These are phyloP conservation scores for Yarrowia porcina DNA, from an alignment of 805 yeast genomes.

Conservation along the genomic window DNA sequence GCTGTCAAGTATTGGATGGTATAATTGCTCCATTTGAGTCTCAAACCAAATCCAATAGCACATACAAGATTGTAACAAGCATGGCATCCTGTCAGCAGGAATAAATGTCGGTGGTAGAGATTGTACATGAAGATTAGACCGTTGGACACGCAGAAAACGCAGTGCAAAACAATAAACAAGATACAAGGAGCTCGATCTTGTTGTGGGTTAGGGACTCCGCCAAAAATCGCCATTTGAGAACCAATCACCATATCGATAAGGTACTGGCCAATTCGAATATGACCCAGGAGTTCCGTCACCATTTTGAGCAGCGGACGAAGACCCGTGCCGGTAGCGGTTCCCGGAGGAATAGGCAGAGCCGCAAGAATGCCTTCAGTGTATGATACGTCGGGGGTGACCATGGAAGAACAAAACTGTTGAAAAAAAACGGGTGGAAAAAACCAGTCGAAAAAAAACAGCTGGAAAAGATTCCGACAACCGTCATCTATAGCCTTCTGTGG, in stretches of 20 bases:
- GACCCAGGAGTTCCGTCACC: background rate
- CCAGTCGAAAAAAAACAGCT: no score
- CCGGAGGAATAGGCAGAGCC: background rate
- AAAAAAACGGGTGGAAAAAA: no score
- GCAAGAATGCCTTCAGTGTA: background rate
- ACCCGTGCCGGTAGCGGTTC: constrained; percentile 11
- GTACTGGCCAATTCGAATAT: background rate
- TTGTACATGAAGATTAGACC: constrained; percentile 48
- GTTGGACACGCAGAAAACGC: constrained; percentile 48
- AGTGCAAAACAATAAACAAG: constrained; percentile 53
- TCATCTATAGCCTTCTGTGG: no score
- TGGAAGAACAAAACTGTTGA: no score
- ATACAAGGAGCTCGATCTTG: constrained; percentile 59
- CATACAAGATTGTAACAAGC: constrained; percentile 32
- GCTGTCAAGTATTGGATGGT: constrained; percentile 49
- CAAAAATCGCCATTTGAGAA: constrained; percentile 43
- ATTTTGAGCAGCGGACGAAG: background rate
- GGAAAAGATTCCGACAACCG: no score
- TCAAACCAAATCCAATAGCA: constrained; percentile 55
- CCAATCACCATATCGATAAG: constrained; percentile 16
- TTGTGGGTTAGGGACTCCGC: constrained; percentile 52
- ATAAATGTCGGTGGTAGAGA: constrained; percentile 43
- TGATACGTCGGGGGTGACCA: no score
- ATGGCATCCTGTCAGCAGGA: background rate
- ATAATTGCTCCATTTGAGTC: constrained; percentile 59